phyloP scores from a whole-genome alignment of 495 filamentous ascomycete species.

The Apiosordaria backusii region DNA sequence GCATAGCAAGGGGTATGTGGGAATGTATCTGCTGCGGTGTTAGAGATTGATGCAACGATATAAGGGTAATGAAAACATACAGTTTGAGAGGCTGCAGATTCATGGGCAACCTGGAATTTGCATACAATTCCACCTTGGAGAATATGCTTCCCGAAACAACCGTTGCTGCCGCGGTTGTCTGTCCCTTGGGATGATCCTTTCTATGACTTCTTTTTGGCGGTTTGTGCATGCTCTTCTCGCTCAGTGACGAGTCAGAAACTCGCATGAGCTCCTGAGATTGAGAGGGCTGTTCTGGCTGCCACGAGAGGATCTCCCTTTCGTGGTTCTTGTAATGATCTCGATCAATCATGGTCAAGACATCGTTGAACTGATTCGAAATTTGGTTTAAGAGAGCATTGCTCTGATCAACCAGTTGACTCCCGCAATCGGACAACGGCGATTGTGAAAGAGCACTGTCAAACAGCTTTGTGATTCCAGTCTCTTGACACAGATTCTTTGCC shows the following conservation, averaged over 20 bases:
- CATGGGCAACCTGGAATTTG: slow-evolving; percentile 71
- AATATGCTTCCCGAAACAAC: slow-evolving; percentile 57
- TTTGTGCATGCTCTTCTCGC: slow-evolving; percentile 26
- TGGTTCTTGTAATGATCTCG: slow-evolving; percentile 58
- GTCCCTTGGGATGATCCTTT: slow-evolving; percentile 30
- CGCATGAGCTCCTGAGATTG: slow-evolving; percentile 22
- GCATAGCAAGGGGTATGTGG: slow-evolving; percentile 67
- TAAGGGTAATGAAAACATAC: slow-evolving; percentile 40
- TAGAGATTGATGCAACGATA: background rate
- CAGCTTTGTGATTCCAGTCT: slow-evolving; percentile 28
- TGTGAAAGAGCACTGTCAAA: slow-evolving; percentile 37
- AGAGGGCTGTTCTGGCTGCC: slow-evolving; percentile 40
- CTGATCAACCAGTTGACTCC: slow-evolving; percentile 43
- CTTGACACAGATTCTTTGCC: slow-evolving; percentile 32
- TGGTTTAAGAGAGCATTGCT: slow-evolving; percentile 52
- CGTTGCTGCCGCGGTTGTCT: slow-evolving; percentile 38
- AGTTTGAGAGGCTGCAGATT: slow-evolving; percentile 61
- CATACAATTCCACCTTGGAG: slow-evolving; percentile 71
- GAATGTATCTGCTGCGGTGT: slow-evolving; percentile 50
- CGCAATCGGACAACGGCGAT: slow-evolving; percentile 34
- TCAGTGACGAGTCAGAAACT: slow-evolving; percentile 15
- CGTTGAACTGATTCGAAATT: slow-evolving; percentile 56
- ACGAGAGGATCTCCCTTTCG: slow-evolving; percentile 56
- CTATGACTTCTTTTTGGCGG: slow-evolving; percentile 28
- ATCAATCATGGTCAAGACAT: slow-evolving; percentile 67